Evolutionary conservation across 208 protist genomes (phyloP), one percentile per base, ranked within the genome.

Genomic region (Leptomonas seymouri): DNA sequence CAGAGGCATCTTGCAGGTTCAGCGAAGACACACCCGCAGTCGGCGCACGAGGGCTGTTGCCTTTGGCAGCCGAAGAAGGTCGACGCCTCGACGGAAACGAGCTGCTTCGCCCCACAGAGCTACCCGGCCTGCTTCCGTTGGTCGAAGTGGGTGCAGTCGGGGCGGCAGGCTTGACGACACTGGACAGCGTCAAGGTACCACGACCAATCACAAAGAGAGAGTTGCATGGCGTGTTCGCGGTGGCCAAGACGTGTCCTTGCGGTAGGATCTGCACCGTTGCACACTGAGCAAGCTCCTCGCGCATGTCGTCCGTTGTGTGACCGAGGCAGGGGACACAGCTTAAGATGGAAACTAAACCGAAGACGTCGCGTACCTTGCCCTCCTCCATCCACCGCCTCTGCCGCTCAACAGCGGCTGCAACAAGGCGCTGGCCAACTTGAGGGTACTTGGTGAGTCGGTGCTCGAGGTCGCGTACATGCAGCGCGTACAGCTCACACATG

Each of bases 401-500:
- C 27, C 86, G 76, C 63, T 84, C 75, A 2, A 93, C 25, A 1
- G 88, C 87, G 23, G 71, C 80, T 11, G 65, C 27, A 21, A 87
- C 53, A 57, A 96, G 61, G 28, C 58, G 54, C 20, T 83, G 63
- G 50, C 67, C 80, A 36, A 88, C 46, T 27, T 85, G 67, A 30
- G 77, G 81, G 68, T 90, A 86, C 75, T 91, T 92, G 42, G 70
- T 48, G 34, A 95, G 69, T 31, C 82, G 82, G 36, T 86, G 84
- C 55, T 63, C 28, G 3, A 76, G 63, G 66, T 91, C 70, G 42
- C 81, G 75, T 11, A 67, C 60, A 68, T 93, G 90, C 42, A 96
- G 74, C 21, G 77, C 74, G 69, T 96, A 96, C 34, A 96, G 67
- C 76, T 96, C 91, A 59, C 87, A 92, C 69, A 96, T 77, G 36